phyloP scores from a whole-genome alignment of 176 grass and related monocot genomes.

The Chrysopogon serrulatus region DNA sequence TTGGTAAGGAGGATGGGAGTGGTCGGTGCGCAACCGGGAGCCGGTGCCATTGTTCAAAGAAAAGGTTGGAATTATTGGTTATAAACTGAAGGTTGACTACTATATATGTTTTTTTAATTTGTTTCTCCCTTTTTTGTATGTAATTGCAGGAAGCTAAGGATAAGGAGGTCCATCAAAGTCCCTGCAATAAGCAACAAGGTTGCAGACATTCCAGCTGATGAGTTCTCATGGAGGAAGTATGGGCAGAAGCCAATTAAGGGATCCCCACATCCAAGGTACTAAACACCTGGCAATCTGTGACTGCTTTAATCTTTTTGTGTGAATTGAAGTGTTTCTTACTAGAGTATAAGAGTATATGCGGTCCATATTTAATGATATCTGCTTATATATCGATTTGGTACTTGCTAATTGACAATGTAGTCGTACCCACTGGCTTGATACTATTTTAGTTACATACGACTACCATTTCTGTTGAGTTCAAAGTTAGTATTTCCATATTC shows the following conservation, averaged over 20 bases:
- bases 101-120: neutral
- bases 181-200: slow-evolving; percentile 96
- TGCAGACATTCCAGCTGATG: slow-evolving; percentile 85
- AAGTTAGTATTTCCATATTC: neutral
- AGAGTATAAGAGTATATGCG: neutral
- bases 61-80: slow-evolving; percentile 55
- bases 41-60: slow-evolving; percentile 92
- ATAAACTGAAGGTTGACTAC: neutral
- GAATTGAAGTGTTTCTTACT: neutral
- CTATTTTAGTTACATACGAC: neutral
- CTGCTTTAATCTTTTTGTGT: neutral
- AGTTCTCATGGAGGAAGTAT: slow-evolving; percentile 97
- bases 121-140: neutral
- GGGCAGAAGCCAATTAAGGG: slow-evolving; percentile 99
- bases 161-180: slow-evolving; percentile 95
- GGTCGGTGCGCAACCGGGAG: slow-evolving; percentile 53
- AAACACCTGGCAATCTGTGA: neutral
- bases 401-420: neutral
- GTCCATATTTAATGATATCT: neutral
- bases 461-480: neutral
- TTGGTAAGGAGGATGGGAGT: slow-evolving; percentile 65
- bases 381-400: neutral
- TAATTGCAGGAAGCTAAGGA: slow-evolving; percentile 68
- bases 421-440: neutral
- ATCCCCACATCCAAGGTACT: slow-evolving; percentile 96